Conservation (phyloP, 495 filamentous ascomycete genomes). For the Penicillium cosmopolitanum region DNA sequence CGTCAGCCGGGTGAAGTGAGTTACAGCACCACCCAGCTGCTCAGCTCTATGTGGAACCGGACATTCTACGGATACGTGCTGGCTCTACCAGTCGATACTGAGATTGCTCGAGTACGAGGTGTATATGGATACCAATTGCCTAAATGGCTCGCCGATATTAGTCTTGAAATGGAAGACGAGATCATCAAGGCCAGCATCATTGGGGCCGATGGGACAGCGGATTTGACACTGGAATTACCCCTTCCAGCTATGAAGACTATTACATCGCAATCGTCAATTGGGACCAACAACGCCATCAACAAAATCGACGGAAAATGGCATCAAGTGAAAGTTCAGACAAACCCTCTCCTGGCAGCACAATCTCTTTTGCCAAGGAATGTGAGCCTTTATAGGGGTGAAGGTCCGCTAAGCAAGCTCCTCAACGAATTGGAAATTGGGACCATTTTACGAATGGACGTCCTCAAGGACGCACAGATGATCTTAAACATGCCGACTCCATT, state of each 20-base stretch:
- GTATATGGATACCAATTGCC: constrained; percentile 21
- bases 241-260: constrained; percentile 14
- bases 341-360: constrained; percentile 15
- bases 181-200: constrained; percentile 7
- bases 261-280: constrained; percentile 15
- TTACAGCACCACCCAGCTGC: constrained; percentile 17
- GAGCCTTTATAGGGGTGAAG: background rate
- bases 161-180: constrained; percentile 13
- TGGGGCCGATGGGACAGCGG: constrained; percentile 11
- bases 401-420: constrained; percentile 8
- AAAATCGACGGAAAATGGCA: constrained; percentile 17
- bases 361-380: background rate
- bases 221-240: constrained; percentile 4
- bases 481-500: constrained; percentile 17
- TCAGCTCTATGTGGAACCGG: constrained; percentile 18
- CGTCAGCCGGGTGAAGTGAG: constrained; percentile 15
- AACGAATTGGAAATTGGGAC: constrained; percentile 12
- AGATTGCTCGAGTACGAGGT: constrained; percentile 18
- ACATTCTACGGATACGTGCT: constrained; percentile 19
- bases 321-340: constrained; percentile 17
- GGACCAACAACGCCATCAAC: constrained; percentile 19
- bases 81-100: constrained; percentile 19
- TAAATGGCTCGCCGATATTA: constrained; percentile 18
- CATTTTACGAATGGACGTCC: constrained; percentile 16
- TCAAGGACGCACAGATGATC: constrained; percentile 21